A percentile compares a stretch with the other conserved stretches of the same genome.
Evolutionary conservation across 345 rosid genomes (phyloP).

Genomic region (Adansonia digitata): DNA sequence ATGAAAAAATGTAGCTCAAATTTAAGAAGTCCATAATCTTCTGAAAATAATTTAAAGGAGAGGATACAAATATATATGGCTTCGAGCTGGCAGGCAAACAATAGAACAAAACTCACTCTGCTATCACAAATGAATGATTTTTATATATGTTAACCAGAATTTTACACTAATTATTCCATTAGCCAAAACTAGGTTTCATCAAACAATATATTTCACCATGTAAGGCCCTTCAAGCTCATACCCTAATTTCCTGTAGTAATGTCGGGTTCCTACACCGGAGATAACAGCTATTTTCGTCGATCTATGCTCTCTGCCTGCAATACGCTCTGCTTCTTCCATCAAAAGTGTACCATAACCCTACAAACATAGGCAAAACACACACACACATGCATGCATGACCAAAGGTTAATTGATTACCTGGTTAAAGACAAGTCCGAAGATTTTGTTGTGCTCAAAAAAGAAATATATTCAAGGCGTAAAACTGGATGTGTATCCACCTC

Average conservation of each 20-base stretch:
- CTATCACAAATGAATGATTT: neutral
- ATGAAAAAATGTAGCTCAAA: neutral
- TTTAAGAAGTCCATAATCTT: neutral
- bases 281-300: conserved; percentile 82
- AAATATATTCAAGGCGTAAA: neutral
- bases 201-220: conserved; percentile 78
- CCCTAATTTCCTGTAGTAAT: conserved; percentile 83
- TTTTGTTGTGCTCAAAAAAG: neutral
- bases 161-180: conserved; percentile 10
- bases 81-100: neutral
- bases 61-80: neutral
- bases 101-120: neutral
- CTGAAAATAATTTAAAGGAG: neutral
- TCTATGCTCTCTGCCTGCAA: conserved; percentile 75
- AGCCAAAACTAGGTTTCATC: neutral
- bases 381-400: neutral
- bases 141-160: neutral
- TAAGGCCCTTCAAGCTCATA: conserved; percentile 96
- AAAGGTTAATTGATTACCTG: neutral
- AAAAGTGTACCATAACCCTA: conserved; percentile 95
- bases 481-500: neutral
- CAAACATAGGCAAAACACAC: neutral
- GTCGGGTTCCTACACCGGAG: conserved; percentile 95
- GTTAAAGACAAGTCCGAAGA: neutral
- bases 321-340: conserved; percentile 97